phyloP scores from a whole-genome alignment of 331 rosid genomes.

The Acacia concinna region DNA sequence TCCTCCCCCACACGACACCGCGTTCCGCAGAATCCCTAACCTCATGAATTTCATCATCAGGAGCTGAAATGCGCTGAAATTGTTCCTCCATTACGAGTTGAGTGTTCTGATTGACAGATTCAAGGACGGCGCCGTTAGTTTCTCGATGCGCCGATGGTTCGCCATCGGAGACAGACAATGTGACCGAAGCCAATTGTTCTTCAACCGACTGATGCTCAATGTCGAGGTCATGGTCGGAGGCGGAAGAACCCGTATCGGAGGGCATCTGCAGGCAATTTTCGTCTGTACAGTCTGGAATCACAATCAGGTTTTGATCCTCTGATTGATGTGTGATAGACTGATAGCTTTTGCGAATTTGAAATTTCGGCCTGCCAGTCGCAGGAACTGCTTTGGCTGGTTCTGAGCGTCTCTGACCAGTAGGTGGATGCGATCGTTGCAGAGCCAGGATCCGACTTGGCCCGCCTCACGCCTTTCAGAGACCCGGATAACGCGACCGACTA shows the following conservation, averaged over 20 bases:
- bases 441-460: not conserved
- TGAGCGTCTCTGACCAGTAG: slow-evolving; percentile 11
- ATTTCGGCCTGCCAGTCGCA: slow-evolving; percentile 19
- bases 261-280: slow-evolving; percentile 39
- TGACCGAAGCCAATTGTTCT: slow-evolving; percentile 40
- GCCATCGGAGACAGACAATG: slow-evolving; percentile 35
- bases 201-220: slow-evolving; percentile 27
- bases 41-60: slow-evolving; percentile 27
- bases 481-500: not conserved
- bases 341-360: not conserved
- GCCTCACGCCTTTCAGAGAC: no score
- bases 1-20: slow-evolving; percentile 46
- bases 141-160: slow-evolving; percentile 23
- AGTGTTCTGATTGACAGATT: slow-evolving; percentile 28
- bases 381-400: not conserved
- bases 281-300: not conserved
- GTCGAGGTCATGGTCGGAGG: slow-evolving; percentile 36
- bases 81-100: slow-evolving; percentile 20
- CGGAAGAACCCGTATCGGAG: slow-evolving; percentile 39
- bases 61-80: slow-evolving; percentile 26
- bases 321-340: not conserved
- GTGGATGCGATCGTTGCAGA: not conserved
- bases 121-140: slow-evolving; percentile 37
- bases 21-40: slow-evolving; percentile 28
- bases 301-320: not conserved